Evolutionary conservation across 257 asterid genomes (phyloP).

Genomic region (Solanum commersonii): DNA sequence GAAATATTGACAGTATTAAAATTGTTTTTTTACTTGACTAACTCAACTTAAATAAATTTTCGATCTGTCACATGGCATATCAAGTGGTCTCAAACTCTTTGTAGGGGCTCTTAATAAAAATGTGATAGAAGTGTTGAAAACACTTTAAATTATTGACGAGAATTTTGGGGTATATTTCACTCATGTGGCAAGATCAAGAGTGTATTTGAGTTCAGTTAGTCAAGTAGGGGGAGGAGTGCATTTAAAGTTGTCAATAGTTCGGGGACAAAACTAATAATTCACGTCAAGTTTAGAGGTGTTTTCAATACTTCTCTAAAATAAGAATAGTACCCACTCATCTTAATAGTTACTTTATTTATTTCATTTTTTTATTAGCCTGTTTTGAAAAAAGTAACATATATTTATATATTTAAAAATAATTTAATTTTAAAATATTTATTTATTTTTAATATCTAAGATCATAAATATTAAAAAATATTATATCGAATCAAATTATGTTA

Average conservation of each 20-base stretch:
- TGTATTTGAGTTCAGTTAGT: not conserved
- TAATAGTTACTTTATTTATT: not conserved
- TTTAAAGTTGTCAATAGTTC: not conserved
- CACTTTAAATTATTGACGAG: not conserved
- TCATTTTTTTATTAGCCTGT: not conserved
- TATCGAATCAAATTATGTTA: not conserved
- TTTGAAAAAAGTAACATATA: not conserved
- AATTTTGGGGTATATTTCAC: not conserved
- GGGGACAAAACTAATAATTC: too few species aligned
- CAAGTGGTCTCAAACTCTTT: not conserved
- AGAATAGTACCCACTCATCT: not conserved
- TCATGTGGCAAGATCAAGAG: not conserved
- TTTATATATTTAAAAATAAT: too few species aligned
- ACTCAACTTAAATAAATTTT: not conserved
- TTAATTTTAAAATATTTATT: too few species aligned
- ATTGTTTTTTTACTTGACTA: too few species aligned
- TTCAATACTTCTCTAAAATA: not conserved
- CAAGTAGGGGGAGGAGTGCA: too few species aligned
- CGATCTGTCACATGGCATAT: accelerated
- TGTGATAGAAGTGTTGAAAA: not conserved
- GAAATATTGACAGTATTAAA: too few species aligned
- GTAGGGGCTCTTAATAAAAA: too few species aligned
- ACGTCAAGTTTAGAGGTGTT: not conserved
- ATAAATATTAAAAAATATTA: not conserved
- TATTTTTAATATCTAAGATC: not conserved